Evolutionary conservation across 1,284 basidiomycete genomes (phyloP), one percentile per base, ranked within the genome.

Genomic region (Serendipita sp.): DNA sequence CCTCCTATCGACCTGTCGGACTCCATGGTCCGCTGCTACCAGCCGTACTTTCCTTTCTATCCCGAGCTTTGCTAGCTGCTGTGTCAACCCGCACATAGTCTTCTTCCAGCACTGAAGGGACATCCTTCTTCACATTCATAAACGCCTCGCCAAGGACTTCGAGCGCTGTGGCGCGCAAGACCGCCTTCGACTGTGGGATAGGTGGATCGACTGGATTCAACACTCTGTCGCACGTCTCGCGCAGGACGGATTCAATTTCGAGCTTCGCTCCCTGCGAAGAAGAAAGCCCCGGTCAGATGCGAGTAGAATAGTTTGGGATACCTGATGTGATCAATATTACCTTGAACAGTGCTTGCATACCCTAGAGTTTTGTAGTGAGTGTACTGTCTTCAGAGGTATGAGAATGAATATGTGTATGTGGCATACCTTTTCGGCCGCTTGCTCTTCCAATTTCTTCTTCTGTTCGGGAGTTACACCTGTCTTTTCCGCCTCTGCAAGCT

Each of bases 331-430:
- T 73, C 38, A 60, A 87, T 12, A 12, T 6, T 38, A 38, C 88
- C 79, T 95, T 95, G 83, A 94, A 95, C 30, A 95, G 75, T 0
- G 92, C 92, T 68, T 93, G 87, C 5, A 95, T 72, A n/a, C 88
- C 72, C 68, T 72, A 63, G 12, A 42, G 35, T 8, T 6, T 6
- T 17, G 22, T 41, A 50, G 32, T 53, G 26, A 45, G 29, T 13
- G 41, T 12, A 29, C 34, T 45, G 17, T 13, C 13, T 29, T 35
- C 17, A 17, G 15, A 8, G 22, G 53, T 8, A 26, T 12, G 12
- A 60, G 17, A 34, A 58, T 22, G 22, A 22, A 22, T 22, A 22
- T 22, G 22, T 22, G 17, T 60, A 58, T 58, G 44, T 38, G 17
- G 49, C 47, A 30, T 30, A 70, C 91, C 74, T 98, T 98, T 76